These are phyloP conservation scores for Anaeramoeba flamelloides DNA, from an alignment of 78 protist species.

Conservation along the genomic window DNA sequence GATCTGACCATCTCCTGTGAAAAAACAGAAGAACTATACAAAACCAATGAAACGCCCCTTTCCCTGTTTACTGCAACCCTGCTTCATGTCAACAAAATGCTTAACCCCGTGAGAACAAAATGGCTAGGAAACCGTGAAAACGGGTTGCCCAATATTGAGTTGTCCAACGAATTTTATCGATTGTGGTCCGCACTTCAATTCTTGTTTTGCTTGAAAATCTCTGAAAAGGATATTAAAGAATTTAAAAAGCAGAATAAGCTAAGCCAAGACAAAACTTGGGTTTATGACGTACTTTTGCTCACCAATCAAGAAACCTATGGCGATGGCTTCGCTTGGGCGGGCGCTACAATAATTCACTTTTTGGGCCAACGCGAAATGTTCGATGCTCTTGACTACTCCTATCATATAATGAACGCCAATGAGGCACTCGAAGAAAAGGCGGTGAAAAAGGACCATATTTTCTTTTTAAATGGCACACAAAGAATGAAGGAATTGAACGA, in stretches of 20 bases:
- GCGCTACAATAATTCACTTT: conserved; percentile 44
- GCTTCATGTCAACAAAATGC: conserved; percentile 21
- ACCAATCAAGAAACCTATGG: conserved; percentile 39
- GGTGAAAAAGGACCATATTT: too few species aligned
- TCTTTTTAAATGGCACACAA: too few species aligned
- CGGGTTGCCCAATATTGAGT: conserved; percentile 37
- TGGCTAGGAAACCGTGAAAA: conserved; percentile 27
- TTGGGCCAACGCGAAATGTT: conserved; percentile 39
- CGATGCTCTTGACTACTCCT: conserved; percentile 45
- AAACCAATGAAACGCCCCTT: conserved; percentile 14
- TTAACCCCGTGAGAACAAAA: conserved; percentile 34
- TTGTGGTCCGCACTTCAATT: conserved; percentile 56
- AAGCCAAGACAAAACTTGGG: too few species aligned
- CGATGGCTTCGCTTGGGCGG: conserved; percentile 61
- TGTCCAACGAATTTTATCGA: conserved; percentile 43
- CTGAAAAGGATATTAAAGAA: too few species aligned
- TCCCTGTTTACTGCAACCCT: conserved; percentile 31
- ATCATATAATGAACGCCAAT: conserved; percentile 43
- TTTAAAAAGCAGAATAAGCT: too few species aligned
- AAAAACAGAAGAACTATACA: conserved; percentile 26
- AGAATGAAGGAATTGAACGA: too few species aligned
- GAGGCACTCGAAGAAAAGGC: too few species aligned
- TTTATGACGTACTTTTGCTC: too few species aligned
- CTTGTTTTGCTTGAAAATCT: conserved; percentile 26
- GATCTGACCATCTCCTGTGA: too few species aligned